Evolutionary conservation across 2,329 filamentous ascomycete genomes (phyloP).

Genomic region (Microcyclosporella mali): DNA sequence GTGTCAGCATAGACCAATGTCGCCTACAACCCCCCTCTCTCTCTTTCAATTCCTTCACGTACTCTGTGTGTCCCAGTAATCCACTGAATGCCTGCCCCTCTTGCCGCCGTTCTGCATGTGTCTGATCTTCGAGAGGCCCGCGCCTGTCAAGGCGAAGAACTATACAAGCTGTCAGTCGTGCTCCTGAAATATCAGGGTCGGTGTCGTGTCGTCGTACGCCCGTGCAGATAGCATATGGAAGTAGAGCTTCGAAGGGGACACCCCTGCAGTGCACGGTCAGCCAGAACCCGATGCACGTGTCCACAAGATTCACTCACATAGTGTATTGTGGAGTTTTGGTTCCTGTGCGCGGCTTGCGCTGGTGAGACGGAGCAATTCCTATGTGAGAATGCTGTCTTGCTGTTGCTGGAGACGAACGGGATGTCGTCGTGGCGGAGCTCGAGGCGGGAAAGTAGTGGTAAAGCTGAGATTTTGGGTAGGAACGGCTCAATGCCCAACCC

Average conservation of each 20-base stretch:
- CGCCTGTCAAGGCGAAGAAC: slow-evolving; percentile 58
- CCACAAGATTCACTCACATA: background rate
- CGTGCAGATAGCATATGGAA: slow-evolving; percentile 59
- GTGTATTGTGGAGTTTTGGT: slow-evolving; percentile 4
- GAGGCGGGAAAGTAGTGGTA: background rate
- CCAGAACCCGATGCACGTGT: background rate
- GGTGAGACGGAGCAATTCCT: background rate
- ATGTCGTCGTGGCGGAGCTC: background rate
- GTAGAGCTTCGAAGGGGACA: slow-evolving; percentile 60
- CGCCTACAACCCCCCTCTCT: background rate
- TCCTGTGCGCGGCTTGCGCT: slow-evolving; percentile 1
- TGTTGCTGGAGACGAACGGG: background rate
- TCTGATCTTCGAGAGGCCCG: slow-evolving; percentile 52
- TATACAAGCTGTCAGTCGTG: slow-evolving; percentile 28
- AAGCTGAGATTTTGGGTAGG: background rate
- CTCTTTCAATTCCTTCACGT: slow-evolving; percentile 16
- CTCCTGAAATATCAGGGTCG: background rate
- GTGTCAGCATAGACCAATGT: slow-evolving; percentile 2
- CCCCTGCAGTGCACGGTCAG: slow-evolving; percentile 43
- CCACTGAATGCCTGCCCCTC: slow-evolving; percentile 52
- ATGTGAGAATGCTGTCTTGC: background rate
- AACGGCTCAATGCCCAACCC: background rate
- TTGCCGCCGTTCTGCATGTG: slow-evolving; percentile 59
- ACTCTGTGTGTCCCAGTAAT: slow-evolving; percentile 59
- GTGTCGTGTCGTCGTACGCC: slow-evolving; percentile 38